These are phyloP conservation scores for Ganoderma sp. DNA, from an alignment of 1,284 basidiomycete species.

Conservation along the genomic window DNA sequence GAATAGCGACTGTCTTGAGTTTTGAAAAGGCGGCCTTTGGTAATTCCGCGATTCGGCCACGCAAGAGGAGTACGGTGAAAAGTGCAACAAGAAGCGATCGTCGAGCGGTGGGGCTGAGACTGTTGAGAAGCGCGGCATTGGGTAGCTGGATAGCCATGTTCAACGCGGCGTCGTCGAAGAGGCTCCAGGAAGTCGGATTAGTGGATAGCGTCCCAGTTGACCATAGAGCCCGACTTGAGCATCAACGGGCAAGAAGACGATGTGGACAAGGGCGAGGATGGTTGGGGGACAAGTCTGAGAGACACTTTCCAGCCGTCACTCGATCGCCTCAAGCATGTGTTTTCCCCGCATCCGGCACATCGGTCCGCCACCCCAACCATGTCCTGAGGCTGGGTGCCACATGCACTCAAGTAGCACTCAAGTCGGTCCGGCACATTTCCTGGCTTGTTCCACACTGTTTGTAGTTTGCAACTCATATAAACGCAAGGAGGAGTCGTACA, in stretches of 20 bases:
- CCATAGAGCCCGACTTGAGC: not conserved
- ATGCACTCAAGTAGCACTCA: too few species aligned
- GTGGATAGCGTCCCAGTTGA: not conserved
- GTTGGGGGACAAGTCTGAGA: not conserved
- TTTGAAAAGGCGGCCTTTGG: slow-evolving; percentile 35
- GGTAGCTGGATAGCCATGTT: slow-evolving; percentile 24
- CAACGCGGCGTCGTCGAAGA: not conserved
- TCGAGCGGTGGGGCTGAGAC: slow-evolving; percentile 24
- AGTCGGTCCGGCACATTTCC: not conserved
- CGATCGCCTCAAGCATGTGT: slow-evolving; percentile 26
- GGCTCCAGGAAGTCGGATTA: not conserved
- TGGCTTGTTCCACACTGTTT: not conserved
- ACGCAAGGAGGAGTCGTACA: slow-evolving; percentile 11
- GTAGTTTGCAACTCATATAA: not conserved
- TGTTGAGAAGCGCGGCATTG: slow-evolving; percentile 19
- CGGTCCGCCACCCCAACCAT: not conserved
- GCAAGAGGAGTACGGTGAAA: slow-evolving; percentile 47
- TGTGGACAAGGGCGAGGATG: not conserved
- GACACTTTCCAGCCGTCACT: slow-evolving; percentile 13
- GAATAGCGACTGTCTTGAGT: slow-evolving; percentile 40
- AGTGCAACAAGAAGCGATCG: slow-evolving; percentile 28
- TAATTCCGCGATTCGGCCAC: slow-evolving; percentile 45
- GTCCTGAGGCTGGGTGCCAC: too few species aligned
- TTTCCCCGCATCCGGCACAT: slow-evolving; percentile 23
- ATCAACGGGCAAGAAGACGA: not conserved